Base-by-base conservation (phyloP, 2,329 filamentous ascomycete genomes). In the Colletotrichum sp. region DNA sequence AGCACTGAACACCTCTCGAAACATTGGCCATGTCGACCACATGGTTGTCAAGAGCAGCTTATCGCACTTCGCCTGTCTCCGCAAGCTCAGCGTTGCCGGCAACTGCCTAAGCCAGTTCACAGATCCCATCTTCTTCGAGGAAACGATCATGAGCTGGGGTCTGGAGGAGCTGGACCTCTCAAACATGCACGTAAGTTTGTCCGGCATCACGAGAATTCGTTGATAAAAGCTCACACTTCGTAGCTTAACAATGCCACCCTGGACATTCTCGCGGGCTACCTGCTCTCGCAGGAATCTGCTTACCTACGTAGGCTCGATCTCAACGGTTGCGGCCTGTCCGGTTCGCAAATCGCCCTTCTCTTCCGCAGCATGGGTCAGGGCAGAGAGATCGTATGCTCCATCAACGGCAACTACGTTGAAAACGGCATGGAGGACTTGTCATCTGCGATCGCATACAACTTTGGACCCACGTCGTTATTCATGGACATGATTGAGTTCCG, bases 401-500 rank as follows among this genome's bases (percentile, higher is more conserved):
- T 91, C 52, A 89, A 86, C 78, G 87, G 86, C 34, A 92, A 91
- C 78, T 88, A 87, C 3, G 82, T 92, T 5, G 90, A 92, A 73
- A 84, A 86, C 13, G 89, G 88, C 3, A 87, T 91, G 34, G 88
- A 88, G 22, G 85, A 89, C 68, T 82, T 91, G 71, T 89, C 88
- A 26, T 83, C 85, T 24, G 86, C 88, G 9, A 86, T 92, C 30
- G 82, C 85, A 1, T 82, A 84, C 68, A 87, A 87, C 16, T 86
- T 87, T 76, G 88, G 88, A 2, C 89, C 89, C 1, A 87, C 85
- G 76, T 87, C 86, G 28, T 82, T 92, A 26, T 88, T 89, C 77
- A 81, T 91, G 76, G 88, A 91, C 77, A 91, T 92, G 89, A 84
- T 91, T n/a, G 89, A 91, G 76, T 91, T 92, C 78, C 83, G 84